Conservation (phyloP, 139 green algal species). For the Chlamydomonas sp. region DNA sequence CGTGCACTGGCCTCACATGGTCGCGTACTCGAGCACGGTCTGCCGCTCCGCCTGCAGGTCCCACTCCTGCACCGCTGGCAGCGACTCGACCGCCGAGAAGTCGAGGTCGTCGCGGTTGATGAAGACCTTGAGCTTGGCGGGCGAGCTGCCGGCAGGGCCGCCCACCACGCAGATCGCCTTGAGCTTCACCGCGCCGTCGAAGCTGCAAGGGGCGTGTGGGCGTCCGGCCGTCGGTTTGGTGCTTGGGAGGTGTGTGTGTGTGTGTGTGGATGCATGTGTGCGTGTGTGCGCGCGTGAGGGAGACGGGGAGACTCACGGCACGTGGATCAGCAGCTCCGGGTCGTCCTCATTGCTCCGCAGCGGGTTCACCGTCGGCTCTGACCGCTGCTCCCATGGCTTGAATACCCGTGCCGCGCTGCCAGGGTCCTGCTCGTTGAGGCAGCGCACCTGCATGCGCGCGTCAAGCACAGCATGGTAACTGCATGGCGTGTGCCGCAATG, state of each 20-base stretch:
- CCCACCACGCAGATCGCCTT: constrained; percentile 74
- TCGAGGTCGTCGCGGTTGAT: constrained; percentile 83
- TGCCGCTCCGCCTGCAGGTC: constrained; percentile 57
- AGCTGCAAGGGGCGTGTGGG: no score
- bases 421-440: constrained; percentile 65
- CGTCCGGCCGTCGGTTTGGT: no score
- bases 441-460: constrained; percentile 51
- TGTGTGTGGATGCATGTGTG: no score
- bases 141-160: constrained; percentile 39
- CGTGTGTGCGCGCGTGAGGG: no score
- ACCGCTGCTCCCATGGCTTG: constrained; percentile 56
- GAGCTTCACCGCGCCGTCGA: constrained; percentile 76
- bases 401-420: constrained; percentile 50
- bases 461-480: not conserved
- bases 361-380: constrained; percentile 27
- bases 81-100: constrained; percentile 46
- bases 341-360: constrained; percentile 77
- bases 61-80: constrained; percentile 72
- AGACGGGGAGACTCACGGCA: constrained; percentile 44
- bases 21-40: constrained; percentile 49
- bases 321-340: constrained; percentile 78
- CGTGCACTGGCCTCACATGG: constrained; percentile 20
- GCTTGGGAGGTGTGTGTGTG: no score
- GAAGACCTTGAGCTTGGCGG: constrained; percentile 58
- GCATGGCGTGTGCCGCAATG: no score